A percentile compares a stretch with the other conserved stretches of the same genome.
phyloP scores from a whole-genome alignment of 164 flowering plant genomes.

The Tetracentron sinense region DNA sequence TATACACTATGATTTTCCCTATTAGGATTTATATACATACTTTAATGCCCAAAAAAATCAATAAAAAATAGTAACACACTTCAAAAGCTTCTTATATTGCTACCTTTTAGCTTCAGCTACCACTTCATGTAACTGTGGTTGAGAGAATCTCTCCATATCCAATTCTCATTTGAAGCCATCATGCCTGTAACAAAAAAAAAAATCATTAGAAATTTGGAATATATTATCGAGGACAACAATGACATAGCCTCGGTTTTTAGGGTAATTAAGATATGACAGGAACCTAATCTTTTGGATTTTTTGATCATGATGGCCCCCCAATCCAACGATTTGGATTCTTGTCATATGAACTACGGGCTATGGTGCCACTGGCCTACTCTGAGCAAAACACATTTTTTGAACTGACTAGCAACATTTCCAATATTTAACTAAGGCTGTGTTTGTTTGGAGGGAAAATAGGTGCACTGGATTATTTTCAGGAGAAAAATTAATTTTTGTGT shows the following conservation, averaged over 20 bases:
- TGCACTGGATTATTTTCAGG: background rate
- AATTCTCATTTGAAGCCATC: slow-evolving; percentile 3
- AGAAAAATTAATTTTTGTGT: too few species aligned
- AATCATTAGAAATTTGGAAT: background rate
- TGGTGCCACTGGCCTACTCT: background rate
- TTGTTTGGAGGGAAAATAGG: background rate
- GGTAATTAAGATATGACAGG: background rate
- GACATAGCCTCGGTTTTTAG: background rate
- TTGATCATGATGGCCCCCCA: background rate
- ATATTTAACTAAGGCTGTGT: too few species aligned
- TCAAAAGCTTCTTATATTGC: background rate
- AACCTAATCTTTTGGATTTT: too few species aligned
- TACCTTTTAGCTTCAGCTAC: background rate
- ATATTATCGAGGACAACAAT: background rate
- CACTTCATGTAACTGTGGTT: slow-evolving; percentile 9
- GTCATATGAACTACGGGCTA: background rate
- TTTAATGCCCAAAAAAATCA: background rate
- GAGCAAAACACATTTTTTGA: too few species aligned
- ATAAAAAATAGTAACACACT: background rate
- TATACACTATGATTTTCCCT: background rate
- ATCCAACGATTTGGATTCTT: background rate
- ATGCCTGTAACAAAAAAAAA: slow-evolving; percentile 4
- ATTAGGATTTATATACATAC: background rate
- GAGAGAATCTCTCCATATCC: background rate
- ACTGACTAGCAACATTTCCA: background rate